These are phyloP conservation scores for Amesomyces nigricolor DNA, from an alignment of 2,329 filamentous ascomycete genomes.

Conservation along the genomic window DNA sequence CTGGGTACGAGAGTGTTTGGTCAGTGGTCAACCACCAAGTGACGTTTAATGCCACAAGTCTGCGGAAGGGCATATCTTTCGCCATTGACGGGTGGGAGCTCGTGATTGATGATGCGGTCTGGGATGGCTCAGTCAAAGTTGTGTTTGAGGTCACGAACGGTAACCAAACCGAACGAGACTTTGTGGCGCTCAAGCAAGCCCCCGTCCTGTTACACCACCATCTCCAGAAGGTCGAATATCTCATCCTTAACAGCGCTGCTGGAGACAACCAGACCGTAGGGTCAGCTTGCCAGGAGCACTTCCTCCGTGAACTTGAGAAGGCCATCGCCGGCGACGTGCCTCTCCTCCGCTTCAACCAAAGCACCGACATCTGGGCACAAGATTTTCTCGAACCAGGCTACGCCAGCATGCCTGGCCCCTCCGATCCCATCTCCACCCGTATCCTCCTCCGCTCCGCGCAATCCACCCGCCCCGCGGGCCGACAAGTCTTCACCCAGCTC, in stretches of 20 bases:
- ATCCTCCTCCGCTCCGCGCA: constrained; percentile 9
- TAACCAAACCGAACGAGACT: constrained; percentile 20
- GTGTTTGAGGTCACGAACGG: constrained; percentile 30
- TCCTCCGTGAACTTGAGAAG: not conserved
- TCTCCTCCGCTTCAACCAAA: constrained; percentile 7
- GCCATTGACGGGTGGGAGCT: constrained; percentile 35
- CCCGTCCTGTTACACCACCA: constrained; percentile 37
- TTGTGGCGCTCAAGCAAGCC: constrained; percentile 33
- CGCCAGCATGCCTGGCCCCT: constrained; percentile 10
- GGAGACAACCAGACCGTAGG: not conserved
- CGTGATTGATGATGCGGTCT: constrained; percentile 21
- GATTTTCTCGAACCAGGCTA: constrained; percentile 9
- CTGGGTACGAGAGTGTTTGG: not conserved
- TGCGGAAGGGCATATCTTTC: constrained; percentile 31
- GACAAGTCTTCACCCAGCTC: constrained; percentile 9
- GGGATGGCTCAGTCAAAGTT: constrained; percentile 29
- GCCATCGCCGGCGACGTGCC: not conserved
- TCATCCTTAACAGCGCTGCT: constrained; percentile 1
- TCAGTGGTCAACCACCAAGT: constrained; percentile 25
- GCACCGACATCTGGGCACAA: constrained; percentile 9
- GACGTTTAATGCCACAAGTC: constrained; percentile 28
- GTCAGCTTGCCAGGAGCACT: constrained; percentile 1
- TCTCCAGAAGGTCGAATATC: constrained; percentile 28
- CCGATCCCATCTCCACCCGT: constrained; percentile 4
- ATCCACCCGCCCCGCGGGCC: constrained; percentile 2